These are phyloP conservation scores for Trifolium pratense DNA, from an alignment of 306 rosid genomes.

Conservation along the genomic window DNA sequence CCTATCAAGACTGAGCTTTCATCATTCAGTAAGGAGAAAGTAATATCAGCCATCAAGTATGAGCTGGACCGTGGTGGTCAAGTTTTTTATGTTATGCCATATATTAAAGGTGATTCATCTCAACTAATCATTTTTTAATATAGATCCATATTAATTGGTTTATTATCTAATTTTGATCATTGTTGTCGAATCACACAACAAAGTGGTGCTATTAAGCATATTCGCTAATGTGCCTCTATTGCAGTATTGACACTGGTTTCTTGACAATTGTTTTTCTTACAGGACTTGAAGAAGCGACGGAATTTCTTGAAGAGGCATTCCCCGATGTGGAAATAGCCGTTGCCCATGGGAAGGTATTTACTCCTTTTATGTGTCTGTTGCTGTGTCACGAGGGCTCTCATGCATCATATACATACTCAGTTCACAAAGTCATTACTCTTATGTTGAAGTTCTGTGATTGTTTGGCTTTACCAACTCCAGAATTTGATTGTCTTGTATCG, in stretches of 20 bases:
- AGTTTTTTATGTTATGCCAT: constrained; percentile 92
- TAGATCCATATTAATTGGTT: constrained; percentile 19
- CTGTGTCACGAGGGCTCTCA: constrained; percentile 24
- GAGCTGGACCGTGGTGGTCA: constrained; percentile 94
- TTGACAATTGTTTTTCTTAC: constrained; percentile 42
- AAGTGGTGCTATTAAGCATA: constrained; percentile 16
- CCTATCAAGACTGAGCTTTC: constrained; percentile 91
- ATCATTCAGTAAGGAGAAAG: constrained; percentile 72
- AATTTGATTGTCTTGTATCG: constrained; percentile 17
- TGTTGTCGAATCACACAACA: not conserved
- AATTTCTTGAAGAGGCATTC: constrained; percentile 74
- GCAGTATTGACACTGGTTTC: constrained; percentile 34
- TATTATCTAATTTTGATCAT: constrained; percentile 27
- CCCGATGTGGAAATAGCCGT: constrained; percentile 84
- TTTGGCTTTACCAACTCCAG: constrained; percentile 18
- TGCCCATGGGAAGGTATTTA: constrained; percentile 92
- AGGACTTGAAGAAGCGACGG: constrained; percentile 94
- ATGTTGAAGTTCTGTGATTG: not conserved
- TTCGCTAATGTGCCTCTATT: constrained; percentile 34
- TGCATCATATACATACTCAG: constrained; percentile 15
- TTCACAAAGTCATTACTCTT: constrained; percentile 23
- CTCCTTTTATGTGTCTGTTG: constrained; percentile 27
- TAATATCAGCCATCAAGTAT: constrained; percentile 70
- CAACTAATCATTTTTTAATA: constrained; percentile 31
- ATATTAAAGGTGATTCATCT: constrained; percentile 77